Evolutionary conservation across 257 asterid species (phyloP).

Genomic region (Solanum raphanifolium): DNA sequence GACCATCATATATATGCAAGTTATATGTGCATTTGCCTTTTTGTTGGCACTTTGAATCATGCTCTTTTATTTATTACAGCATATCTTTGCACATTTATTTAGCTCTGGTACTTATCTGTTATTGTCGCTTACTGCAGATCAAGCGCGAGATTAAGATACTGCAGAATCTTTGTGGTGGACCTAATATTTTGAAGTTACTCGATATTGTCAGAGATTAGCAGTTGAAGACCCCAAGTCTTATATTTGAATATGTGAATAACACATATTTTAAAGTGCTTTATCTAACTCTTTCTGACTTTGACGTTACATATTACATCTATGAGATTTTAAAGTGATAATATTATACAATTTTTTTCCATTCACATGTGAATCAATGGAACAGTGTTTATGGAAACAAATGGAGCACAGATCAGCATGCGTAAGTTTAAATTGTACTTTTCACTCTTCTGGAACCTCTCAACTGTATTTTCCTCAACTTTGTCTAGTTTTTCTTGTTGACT

Average conservation of each 20-base stretch:
- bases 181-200: conserved; percentile 2
- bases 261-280: conserved; percentile 4
- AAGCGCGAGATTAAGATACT: conserved; percentile 3
- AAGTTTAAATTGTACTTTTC: conserved; percentile 14
- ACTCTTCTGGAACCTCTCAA: no score
- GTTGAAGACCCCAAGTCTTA: conserved; percentile 3
- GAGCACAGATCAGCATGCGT: conserved; percentile 99
- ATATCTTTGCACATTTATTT: background rate
- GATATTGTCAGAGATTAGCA: background rate
- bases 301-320: background rate
- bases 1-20: background rate
- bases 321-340: background rate
- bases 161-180: conserved; percentile 4
- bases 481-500: no score
- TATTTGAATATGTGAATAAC: conserved; percentile 6
- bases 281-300: background rate
- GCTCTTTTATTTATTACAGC: background rate
- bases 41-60: background rate
- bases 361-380: conserved; percentile 82
- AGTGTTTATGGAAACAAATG: conserved; percentile 97
- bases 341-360: background rate
- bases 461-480: no score
- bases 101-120: background rate
- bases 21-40: background rate
- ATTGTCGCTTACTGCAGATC: background rate